Percentiles rank a stretch among this genome's conserved stretches.
These are phyloP conservation scores for Tylopilus felleus DNA, from an alignment of 768 basidiomycete genomes.

Conservation along the genomic window DNA sequence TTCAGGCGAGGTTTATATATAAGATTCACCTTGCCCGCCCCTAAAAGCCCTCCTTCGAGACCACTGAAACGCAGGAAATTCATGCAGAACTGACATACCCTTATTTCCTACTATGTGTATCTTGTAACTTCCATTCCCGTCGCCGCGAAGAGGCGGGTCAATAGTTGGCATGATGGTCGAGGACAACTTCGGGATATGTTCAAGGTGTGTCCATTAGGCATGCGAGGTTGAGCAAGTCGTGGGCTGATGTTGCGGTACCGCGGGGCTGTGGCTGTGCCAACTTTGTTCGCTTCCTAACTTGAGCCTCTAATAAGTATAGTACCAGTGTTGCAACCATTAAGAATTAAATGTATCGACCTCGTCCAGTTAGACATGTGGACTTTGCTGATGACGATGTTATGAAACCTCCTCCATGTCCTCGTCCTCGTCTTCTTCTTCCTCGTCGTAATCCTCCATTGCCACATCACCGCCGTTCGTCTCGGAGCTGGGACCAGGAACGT, in stretches of 20 bases:
- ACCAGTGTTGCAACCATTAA: background rate
- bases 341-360: background rate
- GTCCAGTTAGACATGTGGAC: background rate
- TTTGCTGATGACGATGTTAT: conserved; percentile 24
- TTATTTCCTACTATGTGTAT: conserved; percentile 51
- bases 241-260: background rate
- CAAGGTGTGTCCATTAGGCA: background rate
- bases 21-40: conserved; percentile 38
- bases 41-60: conserved; percentile 17
- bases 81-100: conserved; percentile 34
- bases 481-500: conserved; percentile 40
- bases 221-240: background rate
- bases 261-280: too few relatives aligned
- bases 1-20: too few relatives aligned
- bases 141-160: conserved; percentile 36
- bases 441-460: conserved; percentile 41
- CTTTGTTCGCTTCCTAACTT: too few relatives aligned
- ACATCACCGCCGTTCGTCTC: conserved; percentile 21
- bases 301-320: too few relatives aligned
- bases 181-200: background rate
- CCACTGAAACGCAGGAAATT: background rate
- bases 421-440: conserved; percentile 44
- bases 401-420: conserved; percentile 74
- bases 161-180: background rate
- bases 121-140: conserved; percentile 44